Evolutionary conservation across 2,329 filamentous ascomycete species (phyloP), one percentile per base, ranked within the genome.

Genomic region (Colletotrichum echinochloae): DNA sequence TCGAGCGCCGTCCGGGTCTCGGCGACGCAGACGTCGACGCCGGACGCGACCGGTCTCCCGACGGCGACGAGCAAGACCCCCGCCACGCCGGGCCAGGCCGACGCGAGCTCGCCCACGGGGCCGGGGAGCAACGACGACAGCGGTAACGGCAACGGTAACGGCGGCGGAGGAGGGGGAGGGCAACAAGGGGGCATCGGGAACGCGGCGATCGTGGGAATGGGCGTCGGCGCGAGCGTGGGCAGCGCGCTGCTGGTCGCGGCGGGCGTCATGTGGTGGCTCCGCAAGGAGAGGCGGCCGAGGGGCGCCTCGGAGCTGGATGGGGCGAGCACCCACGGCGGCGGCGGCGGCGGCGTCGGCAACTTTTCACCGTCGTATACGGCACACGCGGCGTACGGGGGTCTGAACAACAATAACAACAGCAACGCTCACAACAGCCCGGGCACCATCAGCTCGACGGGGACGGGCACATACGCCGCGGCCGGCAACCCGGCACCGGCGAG

Each of bases 371-470:
- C 62, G 20, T 46, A 57, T 20, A 66, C 62, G 2, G 56, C 41
- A 8, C 62, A 55, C 16, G 66, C 66, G 49, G 66, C 66, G 54
- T 69, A 69, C 14, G 66, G 61, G 4, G 66, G 48, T 18, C 65
- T 65, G 61, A 60, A 60, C 35, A 37, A 37, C 35, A 37, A 69
- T 61, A 30, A 48, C 28, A 57, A 39, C 16, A 65, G 60, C 54
- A 60, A 60, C 12, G n/a, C 56, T 18, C 44, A 52, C 26, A 44
- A 61, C 56, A 63, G 66, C 20, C 61, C 63, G 35, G 62, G 62
- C 20, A 70, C 62, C 41, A 16, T 70, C n/a, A 66, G 66, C 62
- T 70, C 66, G 55, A 70, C 66, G 66, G 66, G 67, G 16, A 66
- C 67, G 63, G 63, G 63, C 18, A 66, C 62, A 49, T 70, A 66